A percentile compares a stretch with the other conserved stretches of the same genome.
Conservation (phyloP, 1,284 basidiomycete species). For the Puccinia sorghi region DNA sequence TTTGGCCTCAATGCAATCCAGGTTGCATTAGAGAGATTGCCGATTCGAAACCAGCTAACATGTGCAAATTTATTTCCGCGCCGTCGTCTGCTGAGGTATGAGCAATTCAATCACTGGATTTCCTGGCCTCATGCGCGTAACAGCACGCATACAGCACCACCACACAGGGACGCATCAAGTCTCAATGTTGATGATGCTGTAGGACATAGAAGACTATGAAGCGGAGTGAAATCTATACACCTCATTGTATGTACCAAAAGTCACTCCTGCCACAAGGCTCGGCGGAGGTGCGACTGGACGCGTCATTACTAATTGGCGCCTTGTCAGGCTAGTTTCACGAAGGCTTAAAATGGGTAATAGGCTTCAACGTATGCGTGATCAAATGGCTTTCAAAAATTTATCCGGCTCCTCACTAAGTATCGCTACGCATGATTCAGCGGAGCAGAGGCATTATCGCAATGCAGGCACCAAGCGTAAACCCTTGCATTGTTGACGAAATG, state of each 20-base stretch:
- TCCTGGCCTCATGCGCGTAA: not conserved
- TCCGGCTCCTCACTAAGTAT: no score
- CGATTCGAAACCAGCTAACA: not conserved
- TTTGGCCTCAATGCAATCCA: slow-evolving; percentile 3
- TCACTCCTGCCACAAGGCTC: not conserved
- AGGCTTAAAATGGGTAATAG: no score
- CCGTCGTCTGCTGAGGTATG: not conserved
- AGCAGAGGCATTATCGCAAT: no score
- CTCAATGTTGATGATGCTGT: not conserved
- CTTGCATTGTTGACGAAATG: no score
- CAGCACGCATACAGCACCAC: not conserved
- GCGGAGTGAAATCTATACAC: no score
- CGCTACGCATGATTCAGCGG: no score
- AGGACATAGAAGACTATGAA: no score
- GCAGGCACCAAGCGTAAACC: no score
- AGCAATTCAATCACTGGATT: not conserved
- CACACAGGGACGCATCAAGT: not conserved
- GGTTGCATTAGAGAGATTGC: not conserved
- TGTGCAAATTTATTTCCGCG: not conserved
- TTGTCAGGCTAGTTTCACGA: not conserved
- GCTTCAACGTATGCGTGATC: no score
- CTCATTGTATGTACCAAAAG: not conserved
- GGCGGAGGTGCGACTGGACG: not conserved
- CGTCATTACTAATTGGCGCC: not conserved
- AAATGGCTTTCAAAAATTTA: no score